Evolutionary conservation across 2,329 filamentous ascomycete species (phyloP), one percentile per base, ranked within the genome.

Genomic region (Amesomyces nigricolor): DNA sequence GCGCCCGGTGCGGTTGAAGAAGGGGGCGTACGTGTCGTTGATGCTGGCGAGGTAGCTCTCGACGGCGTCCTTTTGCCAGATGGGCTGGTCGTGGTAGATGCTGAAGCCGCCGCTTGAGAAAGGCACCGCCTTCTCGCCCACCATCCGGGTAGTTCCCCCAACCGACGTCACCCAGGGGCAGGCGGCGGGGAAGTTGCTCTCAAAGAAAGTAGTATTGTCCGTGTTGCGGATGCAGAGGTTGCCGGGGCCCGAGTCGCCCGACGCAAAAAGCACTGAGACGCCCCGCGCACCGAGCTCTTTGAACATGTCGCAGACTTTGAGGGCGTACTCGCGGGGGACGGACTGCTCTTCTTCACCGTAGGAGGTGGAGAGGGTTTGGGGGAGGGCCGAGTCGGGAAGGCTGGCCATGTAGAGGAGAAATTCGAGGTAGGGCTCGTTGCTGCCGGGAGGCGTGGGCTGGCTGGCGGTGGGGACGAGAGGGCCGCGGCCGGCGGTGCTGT

Each of bases 331-430:
- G 2, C 71, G 64, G 0, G 85, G 85, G 0, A 88, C 63, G 1
- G 79, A 85, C 38, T 86, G 80, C 68, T 88, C 86, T 51, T 82
- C 77, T 58, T 87, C 83, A 47, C 82, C 84, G 66, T 88, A 88
- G 0, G 82, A 86, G 11, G 80, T 83, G 51, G 76, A 80, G 63
- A 88, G 78, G 14, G 83, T 79, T 46, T 82, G 77, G 0, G 86
- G 85, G 1, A 88, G 72, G 6, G 72, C 65, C 0, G 69, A 63
- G 51, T 78, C 76, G 1, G 70, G 68, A 0, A 85, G 75, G 2
- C 68, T 71, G 2, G 84, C 70, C 62, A 87, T 67, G 67, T 81
- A 80, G 54, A 80, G 75, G 7, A 87, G 72, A 73, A 80, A 87
- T 13, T 75, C 75, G 1, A 87, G 72, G 67, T 87, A 88, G 0